Evolutionary conservation across 768 basidiomycete genomes (phyloP).

Genomic region (Zangia roseola): DNA sequence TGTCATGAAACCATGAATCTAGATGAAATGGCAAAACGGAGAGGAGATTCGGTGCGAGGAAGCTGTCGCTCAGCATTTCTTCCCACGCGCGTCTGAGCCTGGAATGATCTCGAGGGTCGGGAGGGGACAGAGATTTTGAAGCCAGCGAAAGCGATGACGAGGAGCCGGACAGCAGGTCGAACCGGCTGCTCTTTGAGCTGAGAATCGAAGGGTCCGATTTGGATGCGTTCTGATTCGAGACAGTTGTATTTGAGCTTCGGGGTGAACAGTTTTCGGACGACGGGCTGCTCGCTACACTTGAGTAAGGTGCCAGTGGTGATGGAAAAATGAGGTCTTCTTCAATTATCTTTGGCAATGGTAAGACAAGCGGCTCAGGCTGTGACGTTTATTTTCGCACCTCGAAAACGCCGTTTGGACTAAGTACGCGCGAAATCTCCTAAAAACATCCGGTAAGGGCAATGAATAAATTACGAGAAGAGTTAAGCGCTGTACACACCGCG

Average conservation of each 20-base stretch:
- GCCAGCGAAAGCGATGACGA: conserved; percentile 23
- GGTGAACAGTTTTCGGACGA: conserved; percentile 26
- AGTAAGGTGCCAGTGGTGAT: conserved; percentile 26
- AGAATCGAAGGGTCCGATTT: conserved; percentile 24
- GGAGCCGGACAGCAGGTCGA: conserved; percentile 12
- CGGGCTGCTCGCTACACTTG: conserved; percentile 2
- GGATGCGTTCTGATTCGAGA: conserved; percentile 18
- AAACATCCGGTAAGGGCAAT: conserved; percentile 4
- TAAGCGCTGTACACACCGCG: conserved; percentile 42
- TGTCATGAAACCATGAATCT: conserved; percentile 52
- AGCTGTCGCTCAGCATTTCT: conserved; percentile 58
- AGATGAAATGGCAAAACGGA: conserved; percentile 69
- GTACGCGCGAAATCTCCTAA: conserved; percentile 67
- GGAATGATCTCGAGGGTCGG: conserved; percentile 60
- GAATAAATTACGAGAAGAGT: conserved; percentile 15
- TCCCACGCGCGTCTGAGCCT: conserved; percentile 65
- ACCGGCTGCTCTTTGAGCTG: conserved; percentile 13
- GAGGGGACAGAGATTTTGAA: conserved; percentile 15
- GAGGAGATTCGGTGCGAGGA: conserved; percentile 52
- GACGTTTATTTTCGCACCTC: conserved; percentile 46
- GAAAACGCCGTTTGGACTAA: conserved; percentile 58
- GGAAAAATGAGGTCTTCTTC: conserved; percentile 78
- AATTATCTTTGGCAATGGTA: conserved; percentile 47
- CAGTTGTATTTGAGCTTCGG: conserved; percentile 28
- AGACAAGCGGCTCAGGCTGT: neutral